Percentiles rank a stretch among this genome's conserved stretches.
These are phyloP conservation scores for Paecilomyces dactylethromorphus DNA, from an alignment of 2,329 filamentous ascomycete genomes.

Conservation along the genomic window DNA sequence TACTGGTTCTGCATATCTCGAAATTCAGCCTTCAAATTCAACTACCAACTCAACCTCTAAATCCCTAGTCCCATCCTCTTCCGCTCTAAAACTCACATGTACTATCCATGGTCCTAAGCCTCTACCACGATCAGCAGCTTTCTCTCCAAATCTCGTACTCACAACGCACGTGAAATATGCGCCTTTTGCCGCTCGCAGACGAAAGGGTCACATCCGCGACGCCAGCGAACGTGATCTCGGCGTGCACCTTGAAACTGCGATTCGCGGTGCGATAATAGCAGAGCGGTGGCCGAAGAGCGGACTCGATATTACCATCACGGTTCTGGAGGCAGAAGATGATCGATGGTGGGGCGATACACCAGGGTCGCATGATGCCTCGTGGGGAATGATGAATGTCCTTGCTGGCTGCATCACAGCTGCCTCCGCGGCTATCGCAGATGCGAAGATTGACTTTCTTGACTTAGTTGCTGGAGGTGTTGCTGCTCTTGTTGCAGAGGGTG, in stretches of 20 bases:
- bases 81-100: conserved; percentile 83
- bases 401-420: conserved; percentile 90
- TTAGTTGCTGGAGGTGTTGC: conserved; percentile 84
- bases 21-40: conserved; percentile 45
- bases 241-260: conserved; percentile 82
- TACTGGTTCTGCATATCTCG: conserved; percentile 73
- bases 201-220: conserved; percentile 81
- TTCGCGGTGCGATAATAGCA: conserved; percentile 83
- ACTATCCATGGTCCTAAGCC: conserved; percentile 91
- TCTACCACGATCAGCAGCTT: conserved; percentile 80
- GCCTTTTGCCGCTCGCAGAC: conserved; percentile 77
- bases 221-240: conserved; percentile 81
- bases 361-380: conserved; percentile 54
- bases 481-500: conserved; percentile 56
- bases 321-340: conserved; percentile 89
- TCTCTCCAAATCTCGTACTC: conserved; percentile 85
- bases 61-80: conserved; percentile 47
- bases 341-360: conserved; percentile 55
- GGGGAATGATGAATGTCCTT: conserved; percentile 87
- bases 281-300: conserved; percentile 98
- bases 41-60: conserved; percentile 38
- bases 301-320: conserved; percentile 87
- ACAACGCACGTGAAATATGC: conserved; percentile 95
- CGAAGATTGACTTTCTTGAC: conserved; percentile 92
- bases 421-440: conserved; percentile 86